Percentiles rank a stretch among this genome's conserved stretches.
Conservation (phyloP, 805 yeast species). For the Suhomyces pyralidae region DNA sequence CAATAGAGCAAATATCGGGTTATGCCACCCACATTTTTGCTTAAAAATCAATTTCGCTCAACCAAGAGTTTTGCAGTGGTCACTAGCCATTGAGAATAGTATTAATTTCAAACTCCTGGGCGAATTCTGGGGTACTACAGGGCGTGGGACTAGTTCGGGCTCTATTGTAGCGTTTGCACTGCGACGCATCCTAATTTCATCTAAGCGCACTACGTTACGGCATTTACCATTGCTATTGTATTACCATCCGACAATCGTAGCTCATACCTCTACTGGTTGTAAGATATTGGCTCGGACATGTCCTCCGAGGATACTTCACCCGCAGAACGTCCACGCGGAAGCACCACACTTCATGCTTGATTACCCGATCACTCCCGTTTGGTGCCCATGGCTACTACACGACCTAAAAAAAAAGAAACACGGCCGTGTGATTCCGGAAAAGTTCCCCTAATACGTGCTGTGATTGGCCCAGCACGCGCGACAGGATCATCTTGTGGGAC, state of each 20-base stretch:
- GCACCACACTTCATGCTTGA: background rate
- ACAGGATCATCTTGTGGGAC: conserved; percentile 7
- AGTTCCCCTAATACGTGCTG: background rate
- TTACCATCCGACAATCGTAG: background rate
- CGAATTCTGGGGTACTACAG: background rate
- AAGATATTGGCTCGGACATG: background rate
- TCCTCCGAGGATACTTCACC: background rate
- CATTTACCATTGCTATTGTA: background rate
- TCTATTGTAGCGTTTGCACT: background rate
- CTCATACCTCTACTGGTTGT: background rate
- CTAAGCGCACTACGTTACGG: background rate
- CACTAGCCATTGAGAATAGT: background rate
- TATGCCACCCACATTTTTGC: background rate
- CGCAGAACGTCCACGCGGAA: background rate
- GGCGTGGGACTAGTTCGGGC: background rate
- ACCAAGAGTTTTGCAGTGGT: background rate
- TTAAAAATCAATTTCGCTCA: background rate
- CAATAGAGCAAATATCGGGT: background rate
- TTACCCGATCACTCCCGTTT: background rate
- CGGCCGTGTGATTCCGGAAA: conserved; percentile 6
- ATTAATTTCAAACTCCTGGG: background rate
- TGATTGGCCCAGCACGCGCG: conserved; percentile 6
- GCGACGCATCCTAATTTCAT: background rate
- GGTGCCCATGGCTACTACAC: conserved; percentile 1
- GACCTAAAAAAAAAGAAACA: conserved; percentile 1